Base-by-base conservation (phyloP, 1,284 basidiomycete species). In the Thelephora terrestris region DNA sequence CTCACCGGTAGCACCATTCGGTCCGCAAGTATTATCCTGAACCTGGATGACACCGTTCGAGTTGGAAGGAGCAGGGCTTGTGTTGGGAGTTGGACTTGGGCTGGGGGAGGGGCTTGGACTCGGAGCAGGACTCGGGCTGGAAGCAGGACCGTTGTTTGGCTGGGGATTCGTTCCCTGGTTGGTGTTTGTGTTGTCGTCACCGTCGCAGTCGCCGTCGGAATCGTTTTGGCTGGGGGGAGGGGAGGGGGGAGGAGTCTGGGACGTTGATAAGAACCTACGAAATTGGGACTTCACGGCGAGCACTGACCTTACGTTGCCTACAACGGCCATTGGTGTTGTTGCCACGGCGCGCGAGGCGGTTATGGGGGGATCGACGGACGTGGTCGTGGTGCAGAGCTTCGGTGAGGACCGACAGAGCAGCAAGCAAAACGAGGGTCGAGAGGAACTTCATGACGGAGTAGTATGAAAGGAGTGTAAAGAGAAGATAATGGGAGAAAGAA, bases 351-450 rank as follows among this genome's bases (percentile, higher is more conserved):
- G 32, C 43, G 7, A 46, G 23, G 20, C 51, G 43, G 24, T 37
- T 44, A 14, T 44, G 12, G 39, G 40, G 36, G 24, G 20, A 17
- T 35, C 27, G 43, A 42, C 38, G 64, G 37, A 60, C 57, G 48
- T 71, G 68, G 46, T 66, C 60, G 40, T 56, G 60, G 53, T 69
- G 66, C 47, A 58, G 51, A 47, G 73, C 74, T 32, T 66, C 60
- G 43, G 64, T 69, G 34, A 65, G 54, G 47, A 69, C 59, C 52
- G 66, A 53, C 39, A 67, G 62, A 40, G 56, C 53, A 48, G 66
- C 59, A 52, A 77, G 60, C 51, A 71, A 50, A 49, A 67, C 57
- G 49, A 79, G 61, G 58, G 60, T 54, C 60, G 57, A 47, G 60
- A 56, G 51, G 48, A 65, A 35, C 53, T 63, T 66, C 67, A 69